Evolutionary conservation across 257 asterid species (phyloP), one percentile per base, ranked within the genome.

Genomic region (Hygrophila difformis): DNA sequence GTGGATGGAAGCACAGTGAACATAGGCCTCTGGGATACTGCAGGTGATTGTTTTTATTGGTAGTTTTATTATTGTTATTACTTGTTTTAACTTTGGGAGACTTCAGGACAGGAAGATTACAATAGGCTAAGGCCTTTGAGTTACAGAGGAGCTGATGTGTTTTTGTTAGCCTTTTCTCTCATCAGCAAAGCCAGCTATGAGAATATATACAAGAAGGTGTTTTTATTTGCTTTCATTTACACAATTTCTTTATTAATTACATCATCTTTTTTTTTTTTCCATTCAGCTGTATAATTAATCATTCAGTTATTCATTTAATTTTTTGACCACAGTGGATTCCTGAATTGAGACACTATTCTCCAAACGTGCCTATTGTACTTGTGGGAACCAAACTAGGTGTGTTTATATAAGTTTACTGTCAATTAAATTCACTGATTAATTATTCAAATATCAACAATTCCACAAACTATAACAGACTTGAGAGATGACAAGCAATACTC

Each of bases 21-120:
- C 69, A 77, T 85, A 6, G 92, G 93, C 69, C 91, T 85, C 0
- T 85, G 96, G 96, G 96, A 85, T 50, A 85, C 96, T 14, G 96
- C 94, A 49, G 96, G 96, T 26, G 31, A 26, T 26, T 26, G 31
- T 26, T n/a, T n/a, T n/a, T 26, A 26, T 26, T 3, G 31, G 31
- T 26, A 3, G 31, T 8, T 26, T 26, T 3, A 26, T 26, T 26
- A 26, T 20, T 31, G 17, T 28, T 45, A 22, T 8, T 11, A 2
- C n/a, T n/a, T n/a, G n/a, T n/a, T n/a, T 17, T 33, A 49, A 44
- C 31, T 36, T 31, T 20, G 4, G 16, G 34, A 6, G n/a, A 47
- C 54, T n/a, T 29, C 73, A 86, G 96, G 96, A 46, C 96, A 85
- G 51, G 96, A 85, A 68, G 96, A 85, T 64, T 85, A 85, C 65